Conservation (phyloP, 2,329 filamentous ascomycete genomes). For the Colletotrichum spaethianum region DNA sequence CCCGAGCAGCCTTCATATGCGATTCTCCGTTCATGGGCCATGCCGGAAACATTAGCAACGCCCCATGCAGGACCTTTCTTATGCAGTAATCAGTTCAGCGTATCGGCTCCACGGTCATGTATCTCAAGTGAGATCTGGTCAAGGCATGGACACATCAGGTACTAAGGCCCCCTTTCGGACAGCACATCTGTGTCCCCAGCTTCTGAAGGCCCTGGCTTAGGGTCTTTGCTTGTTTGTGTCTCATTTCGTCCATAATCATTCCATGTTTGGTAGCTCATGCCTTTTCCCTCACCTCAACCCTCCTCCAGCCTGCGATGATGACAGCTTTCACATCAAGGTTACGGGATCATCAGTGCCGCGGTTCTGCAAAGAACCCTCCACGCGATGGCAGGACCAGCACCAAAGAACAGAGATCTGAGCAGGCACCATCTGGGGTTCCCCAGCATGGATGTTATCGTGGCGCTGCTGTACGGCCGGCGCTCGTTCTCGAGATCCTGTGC, state of each 20-base stretch:
- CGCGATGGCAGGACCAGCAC: slow-evolving; percentile 43
- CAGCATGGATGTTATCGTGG: slow-evolving; percentile 20
- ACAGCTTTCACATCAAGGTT: slow-evolving; percentile 42
- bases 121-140: background rate
- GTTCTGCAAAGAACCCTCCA: slow-evolving; percentile 33
- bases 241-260: background rate
- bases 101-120: too few species aligned
- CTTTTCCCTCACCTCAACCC: background rate
- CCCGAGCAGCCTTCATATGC: background rate
- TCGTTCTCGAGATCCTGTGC: slow-evolving; percentile 32
- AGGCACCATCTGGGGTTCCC: slow-evolving; percentile 37
- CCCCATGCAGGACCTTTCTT: background rate
- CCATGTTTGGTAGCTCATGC: background rate
- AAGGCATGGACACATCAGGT: background rate
- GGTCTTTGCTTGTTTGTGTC: background rate
- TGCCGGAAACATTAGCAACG: too few species aligned
- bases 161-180: background rate
- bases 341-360: slow-evolving; percentile 37
- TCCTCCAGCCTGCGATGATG: slow-evolving; percentile 44
- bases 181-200: background rate
- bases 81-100: background rate
- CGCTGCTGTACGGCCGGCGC: slow-evolving; percentile 13
- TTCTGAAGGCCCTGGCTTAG: background rate
- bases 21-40: background rate
- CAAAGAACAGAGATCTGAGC: slow-evolving; percentile 55